Base-by-base conservation (phyloP, 805 yeast species). In the Ogataea henricii region DNA sequence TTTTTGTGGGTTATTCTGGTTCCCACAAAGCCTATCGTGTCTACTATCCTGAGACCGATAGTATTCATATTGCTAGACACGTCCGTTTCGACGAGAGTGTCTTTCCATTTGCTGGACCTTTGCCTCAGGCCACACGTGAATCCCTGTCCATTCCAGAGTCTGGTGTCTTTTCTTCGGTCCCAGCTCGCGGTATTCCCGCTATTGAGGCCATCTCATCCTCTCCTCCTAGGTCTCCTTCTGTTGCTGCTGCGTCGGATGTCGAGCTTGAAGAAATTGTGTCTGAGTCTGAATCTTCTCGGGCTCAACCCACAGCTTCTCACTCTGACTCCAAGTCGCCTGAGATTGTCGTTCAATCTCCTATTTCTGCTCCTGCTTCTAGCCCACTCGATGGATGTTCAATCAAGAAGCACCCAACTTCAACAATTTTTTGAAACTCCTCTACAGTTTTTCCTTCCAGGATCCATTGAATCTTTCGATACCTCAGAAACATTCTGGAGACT, bases 21-120 rank as follows among this genome's bases (percentile, higher is more conserved):
- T 17, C 21, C 14, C 21, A 35, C 26, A 35, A 35, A n/a, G 26
- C 38, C 16, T 35, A 35, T 34, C 39, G 33, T 7, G 46, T 43
- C 7, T 35, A 43, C 23, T 18, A 43, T 25, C 40, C 40, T 13
- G 30, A 26, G n/a, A n/a, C 17, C 9, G 25, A 43, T 25, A 13
- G 17, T 12, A 35, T 43, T 25, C 34, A 34, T 21, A 6, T 43
- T 22, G 36, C 46, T 17, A n/a, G 38, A 13, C 29, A 43, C 9
- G 46, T 43, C 21, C 37, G 39, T 14, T 43, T 43, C 16, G 29
- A 16, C 14, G 26, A 35, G 18, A 20, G 8, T 6, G 38, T 35
- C 7, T 35, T 35, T 35, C 38, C 26, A 3, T 20, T 35, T 35
- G 38, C 12, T 35, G 26, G 6, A 5, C 6, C 14, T 6, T 12